Percentiles rank a stretch among this genome's conserved stretches.
Conservation (phyloP, 2,329 filamentous ascomycete genomes). For the Aspergillus fumigatus region DNA sequence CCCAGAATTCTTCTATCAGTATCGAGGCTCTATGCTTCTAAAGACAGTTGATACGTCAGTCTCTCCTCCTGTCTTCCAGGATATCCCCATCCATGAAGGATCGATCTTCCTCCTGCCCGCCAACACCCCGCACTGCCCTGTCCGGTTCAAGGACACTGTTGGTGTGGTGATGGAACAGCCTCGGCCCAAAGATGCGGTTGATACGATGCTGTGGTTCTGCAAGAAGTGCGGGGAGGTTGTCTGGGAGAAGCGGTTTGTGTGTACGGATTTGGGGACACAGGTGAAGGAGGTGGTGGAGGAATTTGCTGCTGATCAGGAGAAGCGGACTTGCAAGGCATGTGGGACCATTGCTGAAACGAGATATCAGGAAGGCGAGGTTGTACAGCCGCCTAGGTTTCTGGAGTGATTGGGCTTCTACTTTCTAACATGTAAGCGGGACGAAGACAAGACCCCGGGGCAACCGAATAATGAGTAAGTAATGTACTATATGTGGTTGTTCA, state of each 20-base stretch:
- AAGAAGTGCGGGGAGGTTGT: slow-evolving; percentile 65
- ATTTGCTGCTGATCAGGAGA: slow-evolving; percentile 66
- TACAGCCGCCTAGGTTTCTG: slow-evolving; percentile 38
- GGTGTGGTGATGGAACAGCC: slow-evolving; percentile 88
- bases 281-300: slow-evolving; percentile 85
- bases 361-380: slow-evolving; percentile 38
- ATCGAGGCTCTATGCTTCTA: slow-evolving; percentile 88
- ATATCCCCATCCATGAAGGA: slow-evolving; percentile 86
- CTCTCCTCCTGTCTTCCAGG: slow-evolving; percentile 60
- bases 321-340: slow-evolving; percentile 72
- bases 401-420: slow-evolving; percentile 16
- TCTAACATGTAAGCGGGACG: background rate
- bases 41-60: slow-evolving; percentile 70
- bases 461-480: background rate
- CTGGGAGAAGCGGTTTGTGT: slow-evolving; percentile 82
- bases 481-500: background rate
- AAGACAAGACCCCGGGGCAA: background rate
- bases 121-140: slow-evolving; percentile 96
- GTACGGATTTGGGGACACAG: slow-evolving; percentile 86
- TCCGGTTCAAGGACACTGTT: slow-evolving; percentile 90
- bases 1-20: slow-evolving; percentile 97
- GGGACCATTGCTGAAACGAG: slow-evolving; percentile 63
- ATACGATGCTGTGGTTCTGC: slow-evolving; percentile 91
- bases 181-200: slow-evolving; percentile 63
- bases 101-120: slow-evolving; percentile 88